A percentile compares a stretch with the other conserved stretches of the same genome.
Evolutionary conservation across 2,329 filamentous ascomycete species (phyloP).

Genomic region (Scleromitrula shiraiana): DNA sequence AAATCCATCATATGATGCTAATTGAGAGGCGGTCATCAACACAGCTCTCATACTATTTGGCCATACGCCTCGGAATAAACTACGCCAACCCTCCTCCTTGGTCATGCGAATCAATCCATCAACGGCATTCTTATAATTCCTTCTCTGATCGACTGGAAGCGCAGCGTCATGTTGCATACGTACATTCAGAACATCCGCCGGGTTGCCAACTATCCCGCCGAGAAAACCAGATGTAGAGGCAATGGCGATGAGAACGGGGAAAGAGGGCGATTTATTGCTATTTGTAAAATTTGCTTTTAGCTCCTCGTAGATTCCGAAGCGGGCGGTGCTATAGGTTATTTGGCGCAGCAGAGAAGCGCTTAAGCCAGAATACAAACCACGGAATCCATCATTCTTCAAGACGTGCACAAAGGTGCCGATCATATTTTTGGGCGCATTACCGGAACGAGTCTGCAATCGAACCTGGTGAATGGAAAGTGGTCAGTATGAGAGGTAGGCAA

Average conservation of each 20-base stretch:
- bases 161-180: slow-evolving; percentile 94
- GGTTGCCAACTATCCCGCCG: slow-evolving; percentile 85
- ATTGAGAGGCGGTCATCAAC: slow-evolving; percentile 80
- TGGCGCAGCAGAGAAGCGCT: slow-evolving; percentile 90
- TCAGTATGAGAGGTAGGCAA: slow-evolving; percentile 1
- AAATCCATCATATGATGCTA: slow-evolving; percentile 78
- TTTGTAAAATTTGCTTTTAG: slow-evolving; percentile 65
- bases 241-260: slow-evolving; percentile 73
- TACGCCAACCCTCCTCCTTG: slow-evolving; percentile 68
- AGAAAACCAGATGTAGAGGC: slow-evolving; percentile 77
- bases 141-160: slow-evolving; percentile 61
- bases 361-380: slow-evolving; percentile 82
- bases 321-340: slow-evolving; percentile 90
- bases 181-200: slow-evolving; percentile 93
- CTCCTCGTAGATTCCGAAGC: slow-evolving; percentile 94
- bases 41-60: slow-evolving; percentile 74
- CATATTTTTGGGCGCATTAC: slow-evolving; percentile 73
- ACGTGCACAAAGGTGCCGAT: slow-evolving; percentile 78
- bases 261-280: slow-evolving; percentile 48
- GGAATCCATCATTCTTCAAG: slow-evolving; percentile 63
- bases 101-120: slow-evolving; percentile 83
- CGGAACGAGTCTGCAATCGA: slow-evolving; percentile 74
- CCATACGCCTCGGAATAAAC: slow-evolving; percentile 77
- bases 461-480: slow-evolving; percentile 45
- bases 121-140: slow-evolving; percentile 84